Evolutionary conservation across 176 grass and related monocot genomes (phyloP).

Genomic region (Eleusine indica): DNA sequence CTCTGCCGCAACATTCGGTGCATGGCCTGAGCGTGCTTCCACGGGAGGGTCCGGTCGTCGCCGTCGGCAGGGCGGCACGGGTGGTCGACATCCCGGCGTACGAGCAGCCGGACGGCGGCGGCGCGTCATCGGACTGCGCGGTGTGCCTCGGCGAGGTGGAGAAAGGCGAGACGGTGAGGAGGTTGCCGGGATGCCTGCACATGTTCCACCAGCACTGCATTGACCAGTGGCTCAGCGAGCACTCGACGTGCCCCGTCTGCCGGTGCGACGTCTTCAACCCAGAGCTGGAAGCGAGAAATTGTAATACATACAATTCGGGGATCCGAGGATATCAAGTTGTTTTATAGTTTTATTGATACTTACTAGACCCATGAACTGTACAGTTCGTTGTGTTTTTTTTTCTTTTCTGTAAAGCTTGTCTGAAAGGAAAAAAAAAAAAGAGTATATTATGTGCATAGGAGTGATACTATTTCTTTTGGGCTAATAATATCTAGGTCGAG

Average conservation of each 20-base stretch:
- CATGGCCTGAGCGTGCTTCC: not conserved
- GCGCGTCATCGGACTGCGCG: slow-evolving; percentile 14
- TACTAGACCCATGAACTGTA: too few species aligned
- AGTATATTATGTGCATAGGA: too few species aligned
- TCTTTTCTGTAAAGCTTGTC: too few species aligned
- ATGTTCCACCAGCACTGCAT: slow-evolving; percentile 36
- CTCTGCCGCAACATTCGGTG: not conserved
- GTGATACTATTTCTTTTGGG: too few species aligned
- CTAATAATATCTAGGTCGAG: too few species aligned
- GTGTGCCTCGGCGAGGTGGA: slow-evolving; percentile 46
- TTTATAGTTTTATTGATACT: too few species aligned
- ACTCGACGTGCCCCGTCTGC: slow-evolving; percentile 33
- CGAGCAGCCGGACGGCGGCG: slow-evolving; percentile 21
- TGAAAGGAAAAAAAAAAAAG: too few species aligned
- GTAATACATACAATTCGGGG: too few species aligned
- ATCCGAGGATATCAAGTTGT: too few species aligned
- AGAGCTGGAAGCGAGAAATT: too few species aligned
- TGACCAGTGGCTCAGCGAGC: slow-evolving; percentile 14
- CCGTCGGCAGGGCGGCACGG: not conserved
- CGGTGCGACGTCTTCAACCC: not conserved
- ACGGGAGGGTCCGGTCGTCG: not conserved
- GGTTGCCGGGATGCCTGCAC: slow-evolving; percentile 48
- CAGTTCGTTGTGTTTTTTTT: too few species aligned
- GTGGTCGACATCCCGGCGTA: slow-evolving; percentile 36
- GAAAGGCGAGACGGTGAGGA: slow-evolving; percentile 37